These are phyloP conservation scores for Talaromyces sp. DNA, from an alignment of 2,329 filamentous ascomycete genomes.

Conservation along the genomic window DNA sequence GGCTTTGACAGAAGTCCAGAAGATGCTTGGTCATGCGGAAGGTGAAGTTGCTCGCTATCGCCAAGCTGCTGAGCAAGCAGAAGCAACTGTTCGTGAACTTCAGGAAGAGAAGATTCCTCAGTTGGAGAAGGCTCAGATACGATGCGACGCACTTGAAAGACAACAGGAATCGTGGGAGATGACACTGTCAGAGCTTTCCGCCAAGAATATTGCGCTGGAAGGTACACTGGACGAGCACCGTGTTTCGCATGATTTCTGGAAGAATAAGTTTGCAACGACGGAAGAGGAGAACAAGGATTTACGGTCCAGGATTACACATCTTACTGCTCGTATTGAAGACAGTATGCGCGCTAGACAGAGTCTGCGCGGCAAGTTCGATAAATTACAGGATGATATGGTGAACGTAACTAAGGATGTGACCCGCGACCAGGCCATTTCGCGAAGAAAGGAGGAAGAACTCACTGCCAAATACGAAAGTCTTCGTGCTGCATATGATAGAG, in stretches of 20 bases:
- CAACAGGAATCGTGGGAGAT: constrained; percentile 58
- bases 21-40: constrained; percentile 64
- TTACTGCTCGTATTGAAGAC: constrained; percentile 78
- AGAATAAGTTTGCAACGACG: constrained; percentile 55
- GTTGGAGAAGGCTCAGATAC: constrained; percentile 62
- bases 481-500: constrained; percentile 61
- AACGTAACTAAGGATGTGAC: constrained; percentile 73
- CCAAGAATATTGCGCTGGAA: constrained; percentile 60
- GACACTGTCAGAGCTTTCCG: constrained; percentile 52
- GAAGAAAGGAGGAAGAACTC: constrained; percentile 63
- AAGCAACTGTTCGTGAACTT: constrained; percentile 60
- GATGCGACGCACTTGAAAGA: constrained; percentile 64
- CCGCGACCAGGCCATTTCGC: constrained; percentile 75
- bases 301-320: constrained; percentile 66
- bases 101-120: constrained; percentile 68
- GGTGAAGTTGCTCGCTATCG: constrained; percentile 49
- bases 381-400: constrained; percentile 83
- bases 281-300: constrained; percentile 68
- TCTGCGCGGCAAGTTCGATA: constrained; percentile 79
- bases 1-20: constrained; percentile 67
- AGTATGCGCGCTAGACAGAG: constrained; percentile 78
- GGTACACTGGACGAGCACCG: constrained; percentile 64
- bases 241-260: constrained; percentile 57
- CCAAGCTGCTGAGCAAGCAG: constrained; percentile 60
- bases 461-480: constrained; percentile 54